These are phyloP conservation scores for Melastoma candidum DNA, from an alignment of 441 rosid species.

Conservation along the genomic window DNA sequence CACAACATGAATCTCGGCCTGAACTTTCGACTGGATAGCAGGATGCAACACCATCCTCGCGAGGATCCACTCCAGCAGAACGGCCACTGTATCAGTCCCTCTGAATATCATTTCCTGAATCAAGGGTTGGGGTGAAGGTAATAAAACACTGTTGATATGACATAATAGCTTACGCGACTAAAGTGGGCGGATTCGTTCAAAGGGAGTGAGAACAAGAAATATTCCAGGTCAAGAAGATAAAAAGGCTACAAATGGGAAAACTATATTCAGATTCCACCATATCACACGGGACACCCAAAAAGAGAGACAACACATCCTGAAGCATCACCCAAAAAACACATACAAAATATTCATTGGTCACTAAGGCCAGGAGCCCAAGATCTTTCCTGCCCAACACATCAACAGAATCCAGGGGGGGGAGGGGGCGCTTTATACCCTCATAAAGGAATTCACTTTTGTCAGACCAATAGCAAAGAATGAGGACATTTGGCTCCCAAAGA, in stretches of 20 bases:
- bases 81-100: slow-evolving; percentile 76
- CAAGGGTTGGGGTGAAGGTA: background rate
- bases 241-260: slow-evolving; percentile 1
- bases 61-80: slow-evolving; percentile 68
- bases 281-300: slow-evolving; percentile 11
- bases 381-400: too few species aligned
- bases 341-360: background rate
- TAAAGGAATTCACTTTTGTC: too few species aligned
- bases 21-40: slow-evolving; percentile 47
- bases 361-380: too few species aligned
- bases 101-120: slow-evolving; percentile 74
- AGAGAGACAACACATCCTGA: slow-evolving; percentile 4
- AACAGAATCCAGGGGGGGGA: too few species aligned
- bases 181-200: background rate
- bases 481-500: too few species aligned
- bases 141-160: background rate
- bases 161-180: background rate
- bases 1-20: slow-evolving; percentile 28
- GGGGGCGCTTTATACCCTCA: too few species aligned
- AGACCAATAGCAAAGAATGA: too few species aligned
- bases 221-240: slow-evolving; percentile 9
- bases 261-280: slow-evolving; percentile 20
- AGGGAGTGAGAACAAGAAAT: background rate
- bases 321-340: background rate
- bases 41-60: slow-evolving; percentile 68